These are phyloP conservation scores for Akebia trifoliata DNA, from an alignment of 164 flowering plant species.

Conservation along the genomic window DNA sequence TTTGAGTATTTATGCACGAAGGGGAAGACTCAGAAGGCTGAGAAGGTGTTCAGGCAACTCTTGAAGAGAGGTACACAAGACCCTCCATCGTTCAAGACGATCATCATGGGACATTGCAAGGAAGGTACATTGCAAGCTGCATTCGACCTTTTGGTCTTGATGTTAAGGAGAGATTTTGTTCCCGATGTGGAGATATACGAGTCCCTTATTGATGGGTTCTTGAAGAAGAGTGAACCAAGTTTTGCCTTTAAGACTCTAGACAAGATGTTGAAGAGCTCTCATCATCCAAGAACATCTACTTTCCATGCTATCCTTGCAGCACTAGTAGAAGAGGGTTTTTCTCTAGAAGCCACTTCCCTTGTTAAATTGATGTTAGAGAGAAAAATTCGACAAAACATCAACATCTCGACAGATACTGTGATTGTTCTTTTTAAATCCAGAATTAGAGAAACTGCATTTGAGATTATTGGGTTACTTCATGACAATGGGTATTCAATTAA, in stretches of 20 bases:
- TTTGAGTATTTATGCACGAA: slow-evolving; percentile 47
- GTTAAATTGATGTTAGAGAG: slow-evolving; percentile 52
- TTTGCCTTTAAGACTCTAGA: slow-evolving; percentile 54
- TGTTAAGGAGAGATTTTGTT: slow-evolving; percentile 61
- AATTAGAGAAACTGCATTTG: slow-evolving; percentile 36
- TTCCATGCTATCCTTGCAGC: slow-evolving; percentile 47
- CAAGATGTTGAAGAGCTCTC: slow-evolving; percentile 64
- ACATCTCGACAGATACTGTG: slow-evolving; percentile 46
- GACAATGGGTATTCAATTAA: slow-evolving; percentile 48
- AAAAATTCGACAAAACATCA: slow-evolving; percentile 43
- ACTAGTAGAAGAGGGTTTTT: slow-evolving; percentile 27
- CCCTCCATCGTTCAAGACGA: slow-evolving; percentile 48
- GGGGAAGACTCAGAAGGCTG: slow-evolving; percentile 65
- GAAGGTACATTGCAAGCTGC: slow-evolving; percentile 41
- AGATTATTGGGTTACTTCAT: slow-evolving; percentile 39
- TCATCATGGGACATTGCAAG: slow-evolving; percentile 75
- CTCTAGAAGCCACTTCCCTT: slow-evolving; percentile 49
- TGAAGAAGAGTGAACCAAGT: slow-evolving; percentile 36
- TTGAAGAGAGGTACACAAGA: slow-evolving; percentile 72
- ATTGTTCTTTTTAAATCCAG: slow-evolving; percentile 34
- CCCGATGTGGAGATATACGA: slow-evolving; percentile 58
- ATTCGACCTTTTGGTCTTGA: slow-evolving; percentile 38
- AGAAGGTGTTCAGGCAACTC: slow-evolving; percentile 57
- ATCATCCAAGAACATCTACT: slow-evolving; percentile 45
- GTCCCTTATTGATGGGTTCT: slow-evolving; percentile 50